Conservation (phyloP, 192 early-diverging fungal species). For the Gaertneriomyces semiglobifer region DNA sequence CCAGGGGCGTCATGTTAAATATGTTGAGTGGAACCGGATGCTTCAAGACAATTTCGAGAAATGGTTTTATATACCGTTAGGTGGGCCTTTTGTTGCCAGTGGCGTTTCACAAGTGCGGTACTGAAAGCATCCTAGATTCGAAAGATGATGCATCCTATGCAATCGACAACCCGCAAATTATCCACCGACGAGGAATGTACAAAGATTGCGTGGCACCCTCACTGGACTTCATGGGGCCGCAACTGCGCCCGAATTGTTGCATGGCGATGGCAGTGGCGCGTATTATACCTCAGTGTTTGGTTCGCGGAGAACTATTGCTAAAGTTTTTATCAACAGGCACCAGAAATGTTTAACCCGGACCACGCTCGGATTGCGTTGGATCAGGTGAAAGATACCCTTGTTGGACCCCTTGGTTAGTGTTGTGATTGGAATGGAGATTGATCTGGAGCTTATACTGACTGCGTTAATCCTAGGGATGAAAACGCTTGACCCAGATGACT, state of each 20-base stretch:
- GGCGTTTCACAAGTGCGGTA: background rate
- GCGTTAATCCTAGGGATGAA: slow-evolving; percentile 65
- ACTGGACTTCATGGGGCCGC: slow-evolving; percentile 78
- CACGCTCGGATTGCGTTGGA: slow-evolving; percentile 72
- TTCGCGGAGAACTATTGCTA: no score
- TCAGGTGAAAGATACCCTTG: slow-evolving; percentile 62
- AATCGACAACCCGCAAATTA: slow-evolving; percentile 53
- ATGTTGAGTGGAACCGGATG: slow-evolving; percentile 74
- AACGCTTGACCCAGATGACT: slow-evolving; percentile 91
- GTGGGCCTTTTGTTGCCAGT: slow-evolving; percentile 32
- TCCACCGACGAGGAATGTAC: slow-evolving; percentile 91
- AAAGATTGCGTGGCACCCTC: slow-evolving; percentile 80
- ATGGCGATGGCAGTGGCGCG: slow-evolving; percentile 82
- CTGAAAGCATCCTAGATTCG: slow-evolving; percentile 40
- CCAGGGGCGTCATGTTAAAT: slow-evolving; percentile 46
- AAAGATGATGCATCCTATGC: slow-evolving; percentile 60
- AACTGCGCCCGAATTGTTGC: slow-evolving; percentile 87
- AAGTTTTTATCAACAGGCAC: slow-evolving; percentile 50
- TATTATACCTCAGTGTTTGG: background rate
- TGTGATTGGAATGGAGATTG: background rate
- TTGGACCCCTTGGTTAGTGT: slow-evolving; percentile 67
- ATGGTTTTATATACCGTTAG: slow-evolving; percentile 84
- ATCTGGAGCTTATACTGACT: background rate
- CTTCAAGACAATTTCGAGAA: slow-evolving; percentile 81
- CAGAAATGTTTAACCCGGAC: slow-evolving; percentile 80